phyloP scores from a whole-genome alignment of 495 filamentous ascomycete species.

The Penicillium argentinense region DNA sequence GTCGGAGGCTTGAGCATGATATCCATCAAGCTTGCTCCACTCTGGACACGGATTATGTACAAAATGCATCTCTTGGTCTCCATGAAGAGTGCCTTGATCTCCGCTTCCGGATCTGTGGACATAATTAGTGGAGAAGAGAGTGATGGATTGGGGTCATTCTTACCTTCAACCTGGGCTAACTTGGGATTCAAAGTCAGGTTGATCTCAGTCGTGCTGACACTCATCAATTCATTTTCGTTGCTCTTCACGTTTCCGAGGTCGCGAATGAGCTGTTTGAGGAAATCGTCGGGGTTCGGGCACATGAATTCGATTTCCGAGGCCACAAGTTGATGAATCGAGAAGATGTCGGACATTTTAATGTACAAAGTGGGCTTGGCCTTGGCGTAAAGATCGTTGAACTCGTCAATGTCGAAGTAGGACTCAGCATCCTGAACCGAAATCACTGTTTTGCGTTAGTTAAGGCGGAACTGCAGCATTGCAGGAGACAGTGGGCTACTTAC shows the following conservation, averaged over 20 bases:
- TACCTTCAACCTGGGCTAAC: conserved; percentile 80
- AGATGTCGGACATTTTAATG: conserved; percentile 98
- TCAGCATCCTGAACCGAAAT: conserved; percentile 84
- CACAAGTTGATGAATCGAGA: conserved; percentile 89
- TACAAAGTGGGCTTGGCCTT: conserved; percentile 95
- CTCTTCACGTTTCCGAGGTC: conserved; percentile 94
- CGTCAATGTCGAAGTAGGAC: conserved; percentile 93
- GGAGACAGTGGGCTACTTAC: conserved; percentile 41
- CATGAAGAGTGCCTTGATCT: conserved; percentile 90
- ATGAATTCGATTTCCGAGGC: conserved; percentile 73
- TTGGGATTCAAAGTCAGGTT: conserved; percentile 88
- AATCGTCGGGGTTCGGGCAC: conserved; percentile 78
- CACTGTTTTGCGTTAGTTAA: conserved; percentile 49
- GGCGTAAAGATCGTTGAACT: conserved; percentile 96
- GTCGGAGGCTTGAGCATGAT: conserved; percentile 90
- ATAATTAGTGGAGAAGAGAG: neutral
- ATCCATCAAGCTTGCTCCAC: conserved; percentile 87
- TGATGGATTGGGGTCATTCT: conserved; percentile 2
- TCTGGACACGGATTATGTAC: conserved; percentile 96
- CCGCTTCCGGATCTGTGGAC: conserved; percentile 75
- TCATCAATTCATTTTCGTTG: conserved; percentile 89
- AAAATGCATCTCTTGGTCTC: conserved; percentile 97
- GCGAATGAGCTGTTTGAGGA: conserved; percentile 84
- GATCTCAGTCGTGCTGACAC: conserved; percentile 86
- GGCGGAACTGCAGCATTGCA: neutral